These are phyloP conservation scores for Nothomitra cinnamomea DNA, from an alignment of 2,329 filamentous ascomycete species.

Conservation along the genomic window DNA sequence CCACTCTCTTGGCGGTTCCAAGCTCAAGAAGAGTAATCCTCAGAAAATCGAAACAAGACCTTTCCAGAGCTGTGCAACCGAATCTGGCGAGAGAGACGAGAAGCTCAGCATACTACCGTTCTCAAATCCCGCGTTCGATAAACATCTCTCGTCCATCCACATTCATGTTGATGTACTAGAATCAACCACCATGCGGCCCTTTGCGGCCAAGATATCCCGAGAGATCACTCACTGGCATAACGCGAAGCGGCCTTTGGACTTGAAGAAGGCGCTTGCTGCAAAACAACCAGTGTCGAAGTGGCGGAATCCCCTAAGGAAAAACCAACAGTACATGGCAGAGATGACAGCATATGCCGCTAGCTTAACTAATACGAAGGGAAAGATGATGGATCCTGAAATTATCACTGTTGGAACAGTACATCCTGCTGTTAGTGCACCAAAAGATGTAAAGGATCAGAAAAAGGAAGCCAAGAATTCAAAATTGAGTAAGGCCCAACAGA, in stretches of 20 bases:
- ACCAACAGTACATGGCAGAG: constrained; percentile 50
- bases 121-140: constrained; percentile 29
- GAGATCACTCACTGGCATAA: constrained; percentile 47
- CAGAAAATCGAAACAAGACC: not conserved
- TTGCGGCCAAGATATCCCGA: constrained; percentile 27
- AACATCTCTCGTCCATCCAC: constrained; percentile 28
- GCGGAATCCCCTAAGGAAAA: constrained; percentile 27
- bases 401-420: constrained; percentile 30
- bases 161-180: constrained; percentile 21
- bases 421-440: constrained; percentile 18
- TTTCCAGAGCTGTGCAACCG: not conserved
- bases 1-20: not conserved
- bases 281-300: constrained; percentile 11
- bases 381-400: constrained; percentile 44
- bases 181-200: constrained; percentile 11
- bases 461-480: constrained; percentile 2
- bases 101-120: constrained; percentile 27
- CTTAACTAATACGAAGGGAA: constrained; percentile 46
- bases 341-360: constrained; percentile 53
- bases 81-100: not conserved
- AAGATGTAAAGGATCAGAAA: constrained; percentile 23
- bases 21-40: not conserved
- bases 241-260: constrained; percentile 32
- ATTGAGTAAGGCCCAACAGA: not conserved
- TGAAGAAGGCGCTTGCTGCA: constrained; percentile 17